Conservation (phyloP, 495 filamentous ascomycete species). For the Penicillium lividum region DNA sequence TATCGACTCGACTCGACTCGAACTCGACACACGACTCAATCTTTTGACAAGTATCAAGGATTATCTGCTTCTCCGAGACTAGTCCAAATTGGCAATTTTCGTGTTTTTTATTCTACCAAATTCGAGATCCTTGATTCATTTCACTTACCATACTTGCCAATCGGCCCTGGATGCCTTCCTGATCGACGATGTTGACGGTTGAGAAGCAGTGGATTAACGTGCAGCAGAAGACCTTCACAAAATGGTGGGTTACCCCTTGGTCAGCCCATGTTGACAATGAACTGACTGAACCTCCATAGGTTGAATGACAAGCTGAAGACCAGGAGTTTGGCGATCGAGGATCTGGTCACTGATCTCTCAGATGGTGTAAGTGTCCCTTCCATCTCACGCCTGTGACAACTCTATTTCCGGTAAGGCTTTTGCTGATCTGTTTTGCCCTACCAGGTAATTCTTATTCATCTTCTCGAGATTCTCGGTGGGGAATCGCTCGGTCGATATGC, state of each 20-base stretch:
- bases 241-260: conserved; percentile 64
- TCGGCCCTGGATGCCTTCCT: conserved; percentile 44
- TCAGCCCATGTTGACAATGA: not conserved
- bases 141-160: conserved; percentile 14
- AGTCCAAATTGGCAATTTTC: conserved; percentile 4
- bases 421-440: not conserved
- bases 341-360: conserved; percentile 84
- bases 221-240: conserved; percentile 99
- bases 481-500: conserved; percentile 97
- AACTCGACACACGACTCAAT: not conserved
- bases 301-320: conserved; percentile 90
- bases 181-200: conserved; percentile 57
- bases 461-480: conserved; percentile 90
- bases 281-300: conserved; percentile 47
- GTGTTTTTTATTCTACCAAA: conserved; percentile 10
- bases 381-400: not conserved
- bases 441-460: conserved; percentile 89
- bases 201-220: conserved; percentile 95
- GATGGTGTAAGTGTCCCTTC: conserved; percentile 71
- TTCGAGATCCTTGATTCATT: conserved; percentile 12
- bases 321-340: conserved; percentile 72
- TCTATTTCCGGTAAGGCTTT: not conserved
- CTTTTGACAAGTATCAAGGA: conserved; percentile 1
- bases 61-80: conserved; percentile 1
- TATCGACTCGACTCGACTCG: conserved; percentile 1